phyloP scores from a whole-genome alignment of 2,329 filamentous ascomycete genomes.

The Alternaria longipes region DNA sequence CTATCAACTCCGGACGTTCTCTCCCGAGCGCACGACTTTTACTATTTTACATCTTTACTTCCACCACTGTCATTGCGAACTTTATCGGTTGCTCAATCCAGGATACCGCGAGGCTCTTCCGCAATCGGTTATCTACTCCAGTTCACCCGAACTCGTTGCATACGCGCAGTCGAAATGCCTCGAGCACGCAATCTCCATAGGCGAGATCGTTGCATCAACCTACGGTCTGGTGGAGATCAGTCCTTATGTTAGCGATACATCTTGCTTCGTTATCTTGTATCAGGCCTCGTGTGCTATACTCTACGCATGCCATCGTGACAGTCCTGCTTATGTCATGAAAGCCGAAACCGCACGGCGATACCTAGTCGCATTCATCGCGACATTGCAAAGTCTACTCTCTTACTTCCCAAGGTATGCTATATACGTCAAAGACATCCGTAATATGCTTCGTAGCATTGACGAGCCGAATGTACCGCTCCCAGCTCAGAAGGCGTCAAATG shows the following conservation, averaged over 20 bases:
- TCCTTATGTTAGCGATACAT: conserved; percentile 10
- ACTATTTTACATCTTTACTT: conserved; percentile 16
- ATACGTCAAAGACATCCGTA: conserved; percentile 21
- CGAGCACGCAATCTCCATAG: conserved; percentile 16
- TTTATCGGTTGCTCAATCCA: conserved; percentile 21
- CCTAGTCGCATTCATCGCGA: conserved; percentile 19
- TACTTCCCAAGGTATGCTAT: conserved; percentile 16
- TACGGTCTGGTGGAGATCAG: conserved; percentile 3
- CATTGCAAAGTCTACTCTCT: not conserved
- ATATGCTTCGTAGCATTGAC: conserved; percentile 22
- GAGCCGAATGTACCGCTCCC: conserved; percentile 13
- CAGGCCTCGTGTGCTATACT: conserved; percentile 25
- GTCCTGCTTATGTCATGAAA: conserved; percentile 19
- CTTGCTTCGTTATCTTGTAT: conserved; percentile 18
- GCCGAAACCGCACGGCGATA: conserved; percentile 13
- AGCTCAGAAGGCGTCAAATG: conserved; percentile 9
- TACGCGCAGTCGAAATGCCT: conserved; percentile 21
- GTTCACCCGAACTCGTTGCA: conserved; percentile 14
- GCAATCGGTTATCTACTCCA: conserved; percentile 7
- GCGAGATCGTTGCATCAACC: conserved; percentile 16
- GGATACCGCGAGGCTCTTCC: conserved; percentile 22
- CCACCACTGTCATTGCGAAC: conserved; percentile 21
- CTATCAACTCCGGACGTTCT: conserved; percentile 17
- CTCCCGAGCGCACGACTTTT: conserved; percentile 18
- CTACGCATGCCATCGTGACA: conserved; percentile 24